Conservation (phyloP, 352 stramenopile genomes). For the Phytopythium kandeliae region DNA sequence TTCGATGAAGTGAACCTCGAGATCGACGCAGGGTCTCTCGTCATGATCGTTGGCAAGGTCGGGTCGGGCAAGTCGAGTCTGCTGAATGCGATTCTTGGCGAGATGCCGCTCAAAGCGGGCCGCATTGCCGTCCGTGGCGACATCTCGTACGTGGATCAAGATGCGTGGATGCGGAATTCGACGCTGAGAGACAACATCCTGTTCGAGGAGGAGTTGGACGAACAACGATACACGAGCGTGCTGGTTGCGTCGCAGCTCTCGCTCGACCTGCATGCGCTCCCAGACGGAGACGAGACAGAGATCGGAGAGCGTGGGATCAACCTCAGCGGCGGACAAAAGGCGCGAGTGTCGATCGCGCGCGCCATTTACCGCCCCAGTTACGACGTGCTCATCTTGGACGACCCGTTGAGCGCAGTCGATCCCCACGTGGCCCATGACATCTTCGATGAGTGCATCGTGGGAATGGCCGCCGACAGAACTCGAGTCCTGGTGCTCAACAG, state of each 20-base stretch:
- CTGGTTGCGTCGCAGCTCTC: conserved; percentile 29
- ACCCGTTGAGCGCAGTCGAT: conserved; percentile 28
- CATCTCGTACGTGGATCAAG: conserved; percentile 83
- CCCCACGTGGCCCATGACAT: conserved; percentile 28
- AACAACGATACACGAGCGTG: conserved; percentile 25
- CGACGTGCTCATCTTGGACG: conserved; percentile 43
- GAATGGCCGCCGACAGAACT: conserved; percentile 20
- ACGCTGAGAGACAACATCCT: conserved; percentile 91
- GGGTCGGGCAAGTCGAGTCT: conserved; percentile 53
- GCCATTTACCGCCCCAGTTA: conserved; percentile 73
- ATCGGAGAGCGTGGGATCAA: conserved; percentile 95
- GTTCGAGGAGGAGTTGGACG: conserved; percentile 44
- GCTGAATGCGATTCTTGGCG: conserved; percentile 39
- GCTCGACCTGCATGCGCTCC: conserved; percentile 34
- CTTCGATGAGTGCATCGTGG: conserved; percentile 26
- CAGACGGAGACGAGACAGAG: conserved; percentile 48
- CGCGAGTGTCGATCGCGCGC: conserved; percentile 76
- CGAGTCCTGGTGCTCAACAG: conserved; percentile 76
- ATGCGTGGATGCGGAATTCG: conserved; percentile 90
- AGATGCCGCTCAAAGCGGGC: conserved; percentile 28
- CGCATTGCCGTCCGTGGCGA: conserved; percentile 16
- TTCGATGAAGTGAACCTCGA: conserved; percentile 42
- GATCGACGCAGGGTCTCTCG: conserved; percentile 43
- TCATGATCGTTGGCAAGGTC: conserved; percentile 51
- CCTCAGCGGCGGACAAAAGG: conserved; percentile 90